Conservation (phyloP, 1,284 basidiomycete genomes). For the Sutorius eximius region DNA sequence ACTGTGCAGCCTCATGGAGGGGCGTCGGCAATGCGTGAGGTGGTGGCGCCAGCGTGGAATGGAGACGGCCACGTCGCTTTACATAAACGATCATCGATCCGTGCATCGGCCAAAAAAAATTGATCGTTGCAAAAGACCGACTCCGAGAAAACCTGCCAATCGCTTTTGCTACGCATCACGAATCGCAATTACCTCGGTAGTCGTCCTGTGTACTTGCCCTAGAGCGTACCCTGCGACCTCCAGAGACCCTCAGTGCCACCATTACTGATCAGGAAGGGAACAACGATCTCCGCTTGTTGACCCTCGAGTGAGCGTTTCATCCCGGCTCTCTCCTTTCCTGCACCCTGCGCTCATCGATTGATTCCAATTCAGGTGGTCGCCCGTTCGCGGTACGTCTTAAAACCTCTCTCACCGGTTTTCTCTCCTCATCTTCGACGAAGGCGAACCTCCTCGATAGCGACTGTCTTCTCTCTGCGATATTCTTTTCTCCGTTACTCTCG, state of each 20-base stretch:
- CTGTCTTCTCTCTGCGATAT: conserved; percentile 13
- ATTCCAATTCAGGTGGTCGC: conserved; percentile 65
- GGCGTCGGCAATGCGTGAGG: conserved; percentile 5
- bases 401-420: conserved; percentile 7
- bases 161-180: conserved; percentile 23
- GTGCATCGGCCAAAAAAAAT: conserved; percentile 19
- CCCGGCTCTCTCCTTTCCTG: conserved; percentile 16
- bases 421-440: conserved; percentile 40
- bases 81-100: conserved; percentile 26
- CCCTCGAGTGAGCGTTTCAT: conserved; percentile 62
- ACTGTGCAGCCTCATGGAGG: conserved; percentile 18
- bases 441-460: conserved; percentile 76
- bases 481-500: conserved; percentile 19
- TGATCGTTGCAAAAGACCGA: conserved; percentile 9
- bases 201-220: conserved; percentile 33
- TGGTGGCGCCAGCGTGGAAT: background rate
- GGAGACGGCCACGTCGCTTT: conserved; percentile 16
- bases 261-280: conserved; percentile 76
- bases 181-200: conserved; percentile 33
- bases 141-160: conserved; percentile 16
- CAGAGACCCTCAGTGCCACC: conserved; percentile 43
- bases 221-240: conserved; percentile 36
- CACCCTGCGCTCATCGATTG: conserved; percentile 6
- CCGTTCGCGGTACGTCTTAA: conserved; percentile 62
- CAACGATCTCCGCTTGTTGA: conserved; percentile 78